Evolutionary conservation across 2,329 filamentous ascomycete species (phyloP).

Genomic region (Microcyclospora tardicrescens): DNA sequence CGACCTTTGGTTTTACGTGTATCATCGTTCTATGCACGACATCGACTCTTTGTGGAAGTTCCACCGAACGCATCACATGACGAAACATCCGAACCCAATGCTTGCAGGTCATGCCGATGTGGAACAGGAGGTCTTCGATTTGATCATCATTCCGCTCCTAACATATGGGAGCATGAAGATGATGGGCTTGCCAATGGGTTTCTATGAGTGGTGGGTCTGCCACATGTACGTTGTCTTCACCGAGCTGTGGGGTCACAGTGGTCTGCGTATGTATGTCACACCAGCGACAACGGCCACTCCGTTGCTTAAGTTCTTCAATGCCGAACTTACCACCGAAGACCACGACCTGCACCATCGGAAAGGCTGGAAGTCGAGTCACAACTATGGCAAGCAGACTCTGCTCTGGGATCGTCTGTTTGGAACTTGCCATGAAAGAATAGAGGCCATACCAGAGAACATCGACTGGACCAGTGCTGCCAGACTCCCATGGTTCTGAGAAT

Average conservation of each 20-base stretch:
- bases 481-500: too few relatives aligned
- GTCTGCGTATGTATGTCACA: conserved; percentile 24
- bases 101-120: conserved; percentile 28
- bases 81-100: conserved; percentile 31
- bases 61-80: conserved; percentile 32
- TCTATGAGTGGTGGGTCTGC: conserved; percentile 35
- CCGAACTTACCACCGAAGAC: conserved; percentile 30
- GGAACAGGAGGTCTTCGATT: conserved; percentile 31
- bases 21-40: conserved; percentile 30
- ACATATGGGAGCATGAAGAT: conserved; percentile 24
- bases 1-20: conserved; percentile 34
- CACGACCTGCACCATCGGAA: conserved; percentile 26
- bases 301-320: conserved; percentile 19
- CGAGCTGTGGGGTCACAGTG: conserved; percentile 26
- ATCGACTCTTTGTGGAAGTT: conserved; percentile 26
- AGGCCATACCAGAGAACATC: conserved; percentile 8
- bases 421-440: conserved; percentile 25
- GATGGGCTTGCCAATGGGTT: conserved; percentile 29
- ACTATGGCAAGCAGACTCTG: conserved; percentile 27
- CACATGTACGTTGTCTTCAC: conserved; percentile 25
- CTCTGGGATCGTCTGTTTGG: conserved; percentile 25
- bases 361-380: conserved; percentile 24
- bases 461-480: conserved; percentile 1
- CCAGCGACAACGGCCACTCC: conserved; percentile 24
- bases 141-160: conserved; percentile 26